Base-by-base conservation (phyloP, 805 yeast genomes). In the Candida ficus region DNA sequence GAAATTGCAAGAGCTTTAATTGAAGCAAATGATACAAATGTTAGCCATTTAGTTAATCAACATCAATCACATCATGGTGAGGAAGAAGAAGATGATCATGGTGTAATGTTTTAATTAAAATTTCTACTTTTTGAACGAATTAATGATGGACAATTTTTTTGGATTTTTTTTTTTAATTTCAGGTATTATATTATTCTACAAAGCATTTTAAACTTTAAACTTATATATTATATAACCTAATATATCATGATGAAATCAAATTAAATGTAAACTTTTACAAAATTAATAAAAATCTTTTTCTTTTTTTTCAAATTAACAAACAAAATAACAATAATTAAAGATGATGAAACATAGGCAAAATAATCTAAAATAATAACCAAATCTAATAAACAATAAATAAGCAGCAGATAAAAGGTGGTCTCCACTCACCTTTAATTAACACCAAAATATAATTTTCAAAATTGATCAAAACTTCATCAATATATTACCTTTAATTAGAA, bases 1-100 rank as follows among this genome's bases (percentile, higher is more conserved):
- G 83, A 77, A 35, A 80, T 79, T 49, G 85, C 86, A 1, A 63
- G 82, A 32, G 86, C 83, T 0, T 61, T 79, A 49, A 77, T 79
- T 36, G 82, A 77, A 45, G 80, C 83, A 0, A 76, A 50, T 39
- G 50, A 45, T n/a, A n/a, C n/a, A n/a, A n/a, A n/a, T 30, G 48
- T 37, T 19, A 46, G 20, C 2, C 35, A 33, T 22, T 11, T 33
- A 14, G 29, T 22, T 16, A 22, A 26, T 26, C 19, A n/a, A 9
- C 35, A 22, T 14, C 27, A 20, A 13, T 7, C n/a, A 7, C 29
- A 27, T 13, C 17, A 33, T 8, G 35, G 16, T 10, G 20, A 22
- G 17, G 27, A 22, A 4, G 17, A 29, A 2, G 38, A 29, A 5
- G 22, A 17, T 14, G 33, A 27, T 22, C 20, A 28, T 26, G 33